phyloP scores from a whole-genome alignment of 2,329 filamentous ascomycete genomes.

The Trichoderma atroviride region DNA sequence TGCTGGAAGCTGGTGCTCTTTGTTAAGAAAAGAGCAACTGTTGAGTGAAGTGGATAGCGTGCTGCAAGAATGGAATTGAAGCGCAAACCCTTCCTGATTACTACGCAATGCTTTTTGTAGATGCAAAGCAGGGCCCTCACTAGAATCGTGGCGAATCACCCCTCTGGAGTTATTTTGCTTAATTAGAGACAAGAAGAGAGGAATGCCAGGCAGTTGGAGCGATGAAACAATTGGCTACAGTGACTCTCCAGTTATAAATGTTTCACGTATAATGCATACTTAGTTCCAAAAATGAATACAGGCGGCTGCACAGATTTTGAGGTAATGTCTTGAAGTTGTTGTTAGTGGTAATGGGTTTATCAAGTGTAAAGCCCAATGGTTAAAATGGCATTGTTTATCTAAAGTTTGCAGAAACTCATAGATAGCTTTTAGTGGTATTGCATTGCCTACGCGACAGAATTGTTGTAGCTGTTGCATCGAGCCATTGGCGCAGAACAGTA shows the following conservation, averaged over 20 bases:
- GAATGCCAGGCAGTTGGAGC: not conserved
- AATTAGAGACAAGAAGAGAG: not conserved
- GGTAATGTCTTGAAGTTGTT: too few relatives aligned
- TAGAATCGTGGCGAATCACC: too few relatives aligned
- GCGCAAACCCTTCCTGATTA: too few relatives aligned
- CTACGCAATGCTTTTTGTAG: not conserved
- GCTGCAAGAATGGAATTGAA: slow-evolving; percentile 23
- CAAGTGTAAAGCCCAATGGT: too few relatives aligned
- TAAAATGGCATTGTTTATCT: too few relatives aligned
- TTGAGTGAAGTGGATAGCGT: slow-evolving; percentile 47
- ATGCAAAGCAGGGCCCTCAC: not conserved
- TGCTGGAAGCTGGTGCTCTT: slow-evolving; percentile 69
- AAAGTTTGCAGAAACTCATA: too few relatives aligned
- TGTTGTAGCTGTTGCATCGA: not conserved
- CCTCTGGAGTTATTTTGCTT: not conserved
- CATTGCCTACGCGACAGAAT: too few relatives aligned
- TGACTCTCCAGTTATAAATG: not conserved
- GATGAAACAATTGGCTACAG: not conserved
- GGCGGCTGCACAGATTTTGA: not conserved
- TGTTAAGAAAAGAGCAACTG: slow-evolving; percentile 63
- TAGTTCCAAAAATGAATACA: not conserved
- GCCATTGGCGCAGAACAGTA: not conserved
- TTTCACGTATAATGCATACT: not conserved
- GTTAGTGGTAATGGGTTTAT: too few relatives aligned
- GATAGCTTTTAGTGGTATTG: too few relatives aligned